Evolutionary conservation across 768 basidiomycete genomes (phyloP).

Genomic region (Serendipita sp.): DNA sequence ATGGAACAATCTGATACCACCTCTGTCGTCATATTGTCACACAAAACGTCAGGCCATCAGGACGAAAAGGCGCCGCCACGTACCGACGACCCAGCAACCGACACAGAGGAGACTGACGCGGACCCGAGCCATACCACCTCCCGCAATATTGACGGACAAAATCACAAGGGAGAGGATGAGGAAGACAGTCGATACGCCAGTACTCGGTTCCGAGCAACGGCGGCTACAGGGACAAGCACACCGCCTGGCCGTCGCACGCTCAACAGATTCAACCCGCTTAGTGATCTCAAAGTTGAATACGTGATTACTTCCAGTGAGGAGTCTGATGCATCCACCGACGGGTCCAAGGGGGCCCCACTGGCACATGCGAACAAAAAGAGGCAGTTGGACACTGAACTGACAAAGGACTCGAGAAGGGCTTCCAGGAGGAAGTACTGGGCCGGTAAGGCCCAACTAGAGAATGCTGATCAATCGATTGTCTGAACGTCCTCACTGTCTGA

Average conservation of each 20-base stretch:
- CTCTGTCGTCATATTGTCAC: conserved; percentile 1
- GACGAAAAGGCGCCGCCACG: not conserved
- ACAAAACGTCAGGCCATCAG: conserved; percentile 7
- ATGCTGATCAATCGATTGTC: not conserved
- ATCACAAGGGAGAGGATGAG: conserved; percentile 14
- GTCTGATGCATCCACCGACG: not conserved
- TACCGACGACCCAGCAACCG: not conserved
- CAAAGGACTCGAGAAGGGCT: not conserved
- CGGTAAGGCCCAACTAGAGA: not conserved
- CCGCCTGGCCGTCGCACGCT: not conserved
- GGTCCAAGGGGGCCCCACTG: not conserved
- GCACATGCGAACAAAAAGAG: not conserved
- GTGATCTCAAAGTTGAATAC: not conserved
- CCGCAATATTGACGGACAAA: conserved; percentile 17
- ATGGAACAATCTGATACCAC: conserved; percentile 9
- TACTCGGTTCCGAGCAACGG: not conserved
- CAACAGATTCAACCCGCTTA: not conserved
- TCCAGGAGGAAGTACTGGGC: not conserved
- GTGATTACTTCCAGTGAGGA: not conserved
- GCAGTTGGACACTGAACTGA: not conserved
- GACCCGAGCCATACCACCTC: conserved; percentile 8
- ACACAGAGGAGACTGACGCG: conserved; percentile 6
- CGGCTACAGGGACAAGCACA: not conserved
- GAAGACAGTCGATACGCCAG: conserved; percentile 12
- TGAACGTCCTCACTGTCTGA: too few relatives aligned